Evolutionary conservation across 2,329 filamentous ascomycete species (phyloP).

Genomic region (Pseudocercospora cruenta): DNA sequence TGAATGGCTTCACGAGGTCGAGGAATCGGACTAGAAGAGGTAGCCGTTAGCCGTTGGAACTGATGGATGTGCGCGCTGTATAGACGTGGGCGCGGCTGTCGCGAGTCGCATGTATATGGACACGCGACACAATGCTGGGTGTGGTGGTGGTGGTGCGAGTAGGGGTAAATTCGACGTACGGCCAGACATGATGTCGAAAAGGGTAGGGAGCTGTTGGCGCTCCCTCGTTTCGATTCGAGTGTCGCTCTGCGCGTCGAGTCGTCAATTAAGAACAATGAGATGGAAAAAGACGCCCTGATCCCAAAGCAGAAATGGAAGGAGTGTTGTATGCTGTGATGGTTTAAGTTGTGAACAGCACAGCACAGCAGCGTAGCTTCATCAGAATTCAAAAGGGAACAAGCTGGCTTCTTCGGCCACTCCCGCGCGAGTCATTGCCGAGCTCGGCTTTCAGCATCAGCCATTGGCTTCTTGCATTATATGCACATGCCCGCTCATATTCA

Average conservation of each 20-base stretch:
- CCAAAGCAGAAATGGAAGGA: slow-evolving; percentile 14
- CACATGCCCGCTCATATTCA: background rate
- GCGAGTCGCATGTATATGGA: background rate
- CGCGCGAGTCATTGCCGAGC: slow-evolving; percentile 1
- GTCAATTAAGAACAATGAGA: slow-evolving; percentile 1
- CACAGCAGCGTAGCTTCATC: background rate
- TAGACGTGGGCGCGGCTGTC: background rate
- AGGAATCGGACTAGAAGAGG: slow-evolving; percentile 83
- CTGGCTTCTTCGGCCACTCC: background rate
- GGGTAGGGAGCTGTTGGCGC: slow-evolving; percentile 16
- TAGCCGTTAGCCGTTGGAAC: slow-evolving; percentile 21
- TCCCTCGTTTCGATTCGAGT: slow-evolving; percentile 2
- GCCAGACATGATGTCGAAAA: slow-evolving; percentile 22
- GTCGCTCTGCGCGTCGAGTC: background rate
- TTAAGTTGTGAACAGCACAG: background rate
- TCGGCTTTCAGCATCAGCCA: background rate
- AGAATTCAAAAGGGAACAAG: slow-evolving; percentile 2
- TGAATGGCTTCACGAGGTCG: slow-evolving; percentile 99
- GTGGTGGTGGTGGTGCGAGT: background rate
- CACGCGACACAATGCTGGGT: background rate
- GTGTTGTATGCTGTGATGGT: slow-evolving; percentile 7
- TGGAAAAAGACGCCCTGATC: background rate
- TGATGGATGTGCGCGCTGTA: background rate
- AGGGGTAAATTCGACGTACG: slow-evolving; percentile 18
- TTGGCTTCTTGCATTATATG: background rate